phyloP scores from a whole-genome alignment of 106 monocot species.

The Dioscorea alata region DNA sequence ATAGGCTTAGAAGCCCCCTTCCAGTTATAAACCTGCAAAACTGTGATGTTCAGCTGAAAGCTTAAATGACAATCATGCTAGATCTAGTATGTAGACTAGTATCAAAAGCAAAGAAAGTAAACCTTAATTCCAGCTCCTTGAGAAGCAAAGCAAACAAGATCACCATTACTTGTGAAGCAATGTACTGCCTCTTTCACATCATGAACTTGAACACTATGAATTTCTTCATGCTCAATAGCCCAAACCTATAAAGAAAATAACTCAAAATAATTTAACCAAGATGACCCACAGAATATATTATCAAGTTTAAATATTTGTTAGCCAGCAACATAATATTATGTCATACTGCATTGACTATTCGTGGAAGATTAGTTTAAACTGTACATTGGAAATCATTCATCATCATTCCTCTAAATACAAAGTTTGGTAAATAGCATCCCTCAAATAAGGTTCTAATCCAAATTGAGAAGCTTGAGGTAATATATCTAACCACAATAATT shows the following conservation, averaged over 20 bases:
- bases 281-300: too few relatives aligned
- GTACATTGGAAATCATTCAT: too few relatives aligned
- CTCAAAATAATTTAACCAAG: too few relatives aligned
- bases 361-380: too few relatives aligned
- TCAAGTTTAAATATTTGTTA: too few relatives aligned
- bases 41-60: background rate
- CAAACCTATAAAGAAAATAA: slow-evolving; percentile 23
- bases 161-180: slow-evolving; percentile 17
- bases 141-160: slow-evolving; percentile 31
- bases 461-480: too few relatives aligned
- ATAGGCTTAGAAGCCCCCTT: slow-evolving; percentile 25
- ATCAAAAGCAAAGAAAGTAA: slow-evolving; percentile 1
- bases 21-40: slow-evolving; percentile 27
- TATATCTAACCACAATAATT: too few relatives aligned
- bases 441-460: too few relatives aligned
- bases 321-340: too few relatives aligned
- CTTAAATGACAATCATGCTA: background rate
- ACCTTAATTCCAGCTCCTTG: slow-evolving; percentile 56
- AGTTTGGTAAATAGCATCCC: too few relatives aligned
- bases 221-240: slow-evolving; percentile 27
- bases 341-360: too few relatives aligned
- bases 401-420: too few relatives aligned
- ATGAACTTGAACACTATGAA: slow-evolving; percentile 34
- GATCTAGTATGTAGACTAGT: background rate
- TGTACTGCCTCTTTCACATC: slow-evolving; percentile 44